A percentile compares a stretch with the other conserved stretches of the same genome.
Evolutionary conservation across 2,329 filamentous ascomycete genomes (phyloP).

Genomic region (Pseudogymnoascus sp.): DNA sequence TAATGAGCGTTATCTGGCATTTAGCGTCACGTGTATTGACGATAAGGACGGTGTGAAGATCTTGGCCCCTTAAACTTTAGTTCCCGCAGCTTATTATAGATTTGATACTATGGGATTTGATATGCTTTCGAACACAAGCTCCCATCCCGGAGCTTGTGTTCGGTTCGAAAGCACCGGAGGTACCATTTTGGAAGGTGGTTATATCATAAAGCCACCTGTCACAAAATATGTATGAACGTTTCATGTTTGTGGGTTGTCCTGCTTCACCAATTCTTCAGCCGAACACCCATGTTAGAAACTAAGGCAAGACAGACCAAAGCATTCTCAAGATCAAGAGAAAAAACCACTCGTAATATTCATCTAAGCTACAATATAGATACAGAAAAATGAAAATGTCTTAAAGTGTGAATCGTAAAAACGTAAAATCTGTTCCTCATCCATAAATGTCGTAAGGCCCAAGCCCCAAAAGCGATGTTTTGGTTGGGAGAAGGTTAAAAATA

Average conservation of each 20-base stretch:
- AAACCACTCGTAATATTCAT: constrained; percentile 6
- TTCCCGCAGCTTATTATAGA: background rate
- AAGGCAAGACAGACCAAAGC: background rate
- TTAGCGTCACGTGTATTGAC: background rate
- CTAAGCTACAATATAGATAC: constrained; percentile 4
- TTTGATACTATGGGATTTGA: background rate
- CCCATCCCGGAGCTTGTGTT: background rate
- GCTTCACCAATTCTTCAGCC: background rate
- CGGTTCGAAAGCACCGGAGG: background rate
- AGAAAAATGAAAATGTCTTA: constrained; percentile 6
- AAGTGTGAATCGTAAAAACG: constrained; percentile 4
- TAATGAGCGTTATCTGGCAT: background rate
- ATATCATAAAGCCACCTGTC: background rate
- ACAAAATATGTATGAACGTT: constrained; percentile 3
- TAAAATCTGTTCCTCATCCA: constrained; percentile 8
- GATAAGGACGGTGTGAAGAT: background rate
- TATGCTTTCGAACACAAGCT: too few species aligned
- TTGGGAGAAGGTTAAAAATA: constrained; percentile 3
- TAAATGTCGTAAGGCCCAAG: constrained; percentile 4
- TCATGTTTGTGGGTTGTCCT: background rate
- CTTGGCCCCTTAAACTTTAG: background rate
- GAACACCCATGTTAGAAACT: background rate
- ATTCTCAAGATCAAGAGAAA: background rate
- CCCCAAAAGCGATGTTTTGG: constrained; percentile 3
- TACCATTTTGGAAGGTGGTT: background rate